phyloP scores from a whole-genome alignment of 1,284 basidiomycete genomes.

The Ustilago shanxiensis region DNA sequence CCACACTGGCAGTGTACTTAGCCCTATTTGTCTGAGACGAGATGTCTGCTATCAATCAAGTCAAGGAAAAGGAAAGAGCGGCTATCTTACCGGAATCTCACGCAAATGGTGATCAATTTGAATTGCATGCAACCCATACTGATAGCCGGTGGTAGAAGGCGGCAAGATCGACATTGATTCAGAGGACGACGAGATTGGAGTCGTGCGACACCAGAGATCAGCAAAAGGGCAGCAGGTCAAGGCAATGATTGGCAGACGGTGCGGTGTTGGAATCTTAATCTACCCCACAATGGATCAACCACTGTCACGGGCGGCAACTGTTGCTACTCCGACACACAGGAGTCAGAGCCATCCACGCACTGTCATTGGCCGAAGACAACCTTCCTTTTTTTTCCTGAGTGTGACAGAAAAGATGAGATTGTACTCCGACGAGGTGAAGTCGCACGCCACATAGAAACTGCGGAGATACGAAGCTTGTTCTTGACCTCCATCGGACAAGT shows the following conservation, averaged over 20 bases:
- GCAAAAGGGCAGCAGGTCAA: neutral
- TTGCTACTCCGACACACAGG: no score
- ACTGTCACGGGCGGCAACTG: no score
- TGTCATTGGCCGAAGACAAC: neutral
- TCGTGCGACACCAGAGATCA: neutral
- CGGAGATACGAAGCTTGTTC: neutral
- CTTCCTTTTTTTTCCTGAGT: neutral
- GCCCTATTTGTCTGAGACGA: no score
- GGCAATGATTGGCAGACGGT: neutral
- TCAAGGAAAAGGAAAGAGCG: no score
- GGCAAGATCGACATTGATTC: no score
- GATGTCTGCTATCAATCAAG: no score
- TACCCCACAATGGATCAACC: neutral
- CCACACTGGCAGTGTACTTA: no score
- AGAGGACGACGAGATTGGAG: neutral
- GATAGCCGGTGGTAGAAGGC: no score
- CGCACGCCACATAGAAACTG: neutral
- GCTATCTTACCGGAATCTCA: no score
- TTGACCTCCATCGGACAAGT: neutral
- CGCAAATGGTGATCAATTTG: no score
- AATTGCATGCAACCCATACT: no score
- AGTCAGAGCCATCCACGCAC: neutral
- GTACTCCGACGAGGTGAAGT: neutral
- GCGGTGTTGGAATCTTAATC: neutral
- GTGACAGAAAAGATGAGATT: neutral